A percentile compares a stretch with the other conserved stretches of the same genome.
Conservation (phyloP, 495 filamentous ascomycete genomes). For the Wilcoxina mikolae region DNA sequence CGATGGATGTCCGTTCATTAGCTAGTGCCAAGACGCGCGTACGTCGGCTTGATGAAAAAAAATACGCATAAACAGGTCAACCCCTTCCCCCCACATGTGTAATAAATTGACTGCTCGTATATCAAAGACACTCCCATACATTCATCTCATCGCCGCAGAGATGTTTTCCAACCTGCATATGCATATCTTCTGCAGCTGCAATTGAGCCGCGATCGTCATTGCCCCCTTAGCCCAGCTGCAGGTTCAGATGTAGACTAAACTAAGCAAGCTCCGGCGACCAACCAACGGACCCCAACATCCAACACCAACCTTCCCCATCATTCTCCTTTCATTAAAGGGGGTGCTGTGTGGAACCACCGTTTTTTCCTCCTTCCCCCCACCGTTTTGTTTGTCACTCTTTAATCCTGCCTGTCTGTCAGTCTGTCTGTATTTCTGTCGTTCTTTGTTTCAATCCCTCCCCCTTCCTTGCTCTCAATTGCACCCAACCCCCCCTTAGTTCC, state of each 20-base stretch:
- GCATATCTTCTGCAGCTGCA: too few species aligned
- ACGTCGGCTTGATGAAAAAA: too few species aligned
- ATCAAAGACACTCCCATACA: too few species aligned
- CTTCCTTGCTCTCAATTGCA: neutral
- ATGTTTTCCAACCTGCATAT: too few species aligned
- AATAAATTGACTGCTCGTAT: too few species aligned
- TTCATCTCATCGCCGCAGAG: too few species aligned
- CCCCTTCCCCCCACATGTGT: too few species aligned
- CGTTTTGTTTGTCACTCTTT: neutral
- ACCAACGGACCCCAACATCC: neutral
- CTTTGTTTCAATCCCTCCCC: neutral
- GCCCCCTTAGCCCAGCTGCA: neutral
- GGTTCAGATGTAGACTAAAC: neutral
- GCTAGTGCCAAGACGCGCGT: too few species aligned
- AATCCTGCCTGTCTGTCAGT: neutral
- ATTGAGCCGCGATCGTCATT: neutral
- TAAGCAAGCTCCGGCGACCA: neutral
- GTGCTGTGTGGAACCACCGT: neutral
- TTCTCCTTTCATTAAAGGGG: neutral
- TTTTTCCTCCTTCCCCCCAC: neutral
- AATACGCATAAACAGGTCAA: too few species aligned
- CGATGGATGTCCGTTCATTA: too few species aligned
- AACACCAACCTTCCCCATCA: neutral
- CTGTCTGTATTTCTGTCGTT: neutral
- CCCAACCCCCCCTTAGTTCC: neutral